Evolutionary conservation across 495 filamentous ascomycete species (phyloP).

Genomic region (Penicillium waksmanii): DNA sequence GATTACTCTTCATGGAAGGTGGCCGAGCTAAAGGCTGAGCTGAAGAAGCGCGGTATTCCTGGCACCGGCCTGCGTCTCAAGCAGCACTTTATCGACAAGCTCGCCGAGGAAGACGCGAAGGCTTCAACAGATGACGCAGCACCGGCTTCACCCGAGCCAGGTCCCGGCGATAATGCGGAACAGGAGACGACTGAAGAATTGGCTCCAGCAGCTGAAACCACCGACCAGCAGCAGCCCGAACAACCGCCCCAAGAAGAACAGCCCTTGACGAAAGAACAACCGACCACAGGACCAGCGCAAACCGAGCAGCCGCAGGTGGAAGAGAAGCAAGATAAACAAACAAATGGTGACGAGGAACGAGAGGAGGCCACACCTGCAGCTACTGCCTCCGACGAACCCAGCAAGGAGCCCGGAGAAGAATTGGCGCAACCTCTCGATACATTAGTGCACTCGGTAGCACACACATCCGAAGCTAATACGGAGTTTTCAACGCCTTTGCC

Average conservation of each 20-base stretch:
- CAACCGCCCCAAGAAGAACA: slow-evolving; percentile 15
- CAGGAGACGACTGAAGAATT: slow-evolving; percentile 15
- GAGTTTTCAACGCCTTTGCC: slow-evolving; percentile 41
- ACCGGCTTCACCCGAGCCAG: slow-evolving; percentile 10
- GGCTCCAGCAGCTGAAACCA: slow-evolving; percentile 9
- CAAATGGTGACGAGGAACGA: background rate
- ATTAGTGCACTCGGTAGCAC: slow-evolving; percentile 14
- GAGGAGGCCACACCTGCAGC: background rate
- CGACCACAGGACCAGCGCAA: slow-evolving; percentile 10
- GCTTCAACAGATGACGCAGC: slow-evolving; percentile 18
- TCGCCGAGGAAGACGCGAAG: slow-evolving; percentile 49
- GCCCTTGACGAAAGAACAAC: slow-evolving; percentile 12
- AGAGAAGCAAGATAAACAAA: slow-evolving; percentile 6
- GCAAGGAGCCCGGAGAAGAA: slow-evolving; percentile 15
- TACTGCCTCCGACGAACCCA: background rate
- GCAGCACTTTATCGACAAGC: slow-evolving; percentile 49
- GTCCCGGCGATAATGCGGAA: slow-evolving; percentile 16
- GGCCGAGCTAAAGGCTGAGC: slow-evolving; percentile 56
- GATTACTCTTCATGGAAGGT: slow-evolving; percentile 59
- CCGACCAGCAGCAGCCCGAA: slow-evolving; percentile 21
- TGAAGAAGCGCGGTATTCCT: slow-evolving; percentile 54
- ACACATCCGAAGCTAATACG: slow-evolving; percentile 33
- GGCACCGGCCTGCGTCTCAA: slow-evolving; percentile 56
- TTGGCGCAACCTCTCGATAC: slow-evolving; percentile 23
- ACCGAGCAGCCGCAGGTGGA: slow-evolving; percentile 1